Evolutionary conservation across 2,329 filamentous ascomycete genomes (phyloP).

Genomic region (Alternaria dauci): DNA sequence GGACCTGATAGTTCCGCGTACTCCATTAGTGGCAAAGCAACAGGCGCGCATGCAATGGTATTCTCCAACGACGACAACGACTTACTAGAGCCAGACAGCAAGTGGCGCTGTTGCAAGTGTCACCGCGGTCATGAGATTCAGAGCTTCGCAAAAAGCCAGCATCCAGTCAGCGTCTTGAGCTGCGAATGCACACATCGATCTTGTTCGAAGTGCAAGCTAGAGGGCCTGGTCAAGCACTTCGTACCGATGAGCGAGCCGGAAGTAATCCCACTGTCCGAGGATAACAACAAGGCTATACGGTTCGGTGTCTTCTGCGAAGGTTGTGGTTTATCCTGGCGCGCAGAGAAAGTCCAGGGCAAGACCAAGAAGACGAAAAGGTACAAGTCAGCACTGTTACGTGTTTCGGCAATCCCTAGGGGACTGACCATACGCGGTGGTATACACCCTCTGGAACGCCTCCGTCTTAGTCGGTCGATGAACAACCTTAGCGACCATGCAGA

Average conservation of each 20-base stretch:
- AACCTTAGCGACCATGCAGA: slow-evolving; percentile 7
- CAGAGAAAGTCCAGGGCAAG: slow-evolving; percentile 12
- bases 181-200: slow-evolving; percentile 38
- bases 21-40: neutral
- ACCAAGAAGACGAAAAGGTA: slow-evolving; percentile 15
- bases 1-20: neutral
- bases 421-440: slow-evolving; percentile 6
- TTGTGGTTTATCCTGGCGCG: slow-evolving; percentile 38
- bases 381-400: slow-evolving; percentile 15
- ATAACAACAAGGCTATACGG: slow-evolving; percentile 14
- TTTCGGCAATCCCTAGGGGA: slow-evolving; percentile 25
- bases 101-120: slow-evolving; percentile 24
- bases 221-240: slow-evolving; percentile 31
- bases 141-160: slow-evolving; percentile 14
- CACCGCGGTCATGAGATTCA: slow-evolving; percentile 11
- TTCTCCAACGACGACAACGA: neutral
- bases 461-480: slow-evolving; percentile 23
- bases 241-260: slow-evolving; percentile 36
- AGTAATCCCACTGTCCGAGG: slow-evolving; percentile 25
- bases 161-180: slow-evolving; percentile 29
- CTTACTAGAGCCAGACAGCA: slow-evolving; percentile 5
- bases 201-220: slow-evolving; percentile 32
- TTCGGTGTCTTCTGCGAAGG: slow-evolving; percentile 38
- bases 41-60: neutral
- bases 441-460: slow-evolving; percentile 19